phyloP scores from a whole-genome alignment of 371 early-diverging fungal species.

The Mycotypha africana region DNA sequence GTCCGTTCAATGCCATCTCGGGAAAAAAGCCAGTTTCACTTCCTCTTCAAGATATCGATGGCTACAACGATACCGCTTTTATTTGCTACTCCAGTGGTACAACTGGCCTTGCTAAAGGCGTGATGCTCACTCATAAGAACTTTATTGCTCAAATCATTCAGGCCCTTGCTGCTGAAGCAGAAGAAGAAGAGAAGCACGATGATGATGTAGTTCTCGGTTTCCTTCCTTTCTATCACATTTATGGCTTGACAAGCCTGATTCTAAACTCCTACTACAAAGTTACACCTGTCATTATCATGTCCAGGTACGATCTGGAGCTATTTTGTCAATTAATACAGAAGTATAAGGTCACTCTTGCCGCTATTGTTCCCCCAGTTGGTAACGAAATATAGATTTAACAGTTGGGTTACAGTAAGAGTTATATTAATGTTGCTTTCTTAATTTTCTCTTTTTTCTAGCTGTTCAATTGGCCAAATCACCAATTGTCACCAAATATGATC shows the following conservation, averaged over 20 bases:
- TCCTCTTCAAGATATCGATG: slow-evolving; percentile 17
- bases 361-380: slow-evolving; percentile 79
- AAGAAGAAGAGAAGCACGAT: slow-evolving; percentile 8
- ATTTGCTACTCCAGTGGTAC: slow-evolving; percentile 90
- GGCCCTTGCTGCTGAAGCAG: slow-evolving; percentile 5
- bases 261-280: slow-evolving; percentile 28
- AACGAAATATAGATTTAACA: slow-evolving; percentile 7
- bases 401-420: too few species aligned
- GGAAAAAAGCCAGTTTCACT: slow-evolving; percentile 6
- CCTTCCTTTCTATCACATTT: slow-evolving; percentile 81
- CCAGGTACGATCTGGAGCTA: slow-evolving; percentile 55
- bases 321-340: slow-evolving; percentile 54
- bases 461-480: slow-evolving; percentile 61
- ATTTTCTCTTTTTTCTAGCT: slow-evolving; percentile 15
- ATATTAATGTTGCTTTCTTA: too few species aligned
- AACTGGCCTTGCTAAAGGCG: slow-evolving; percentile 66
- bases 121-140: slow-evolving; percentile 33
- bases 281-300: slow-evolving; percentile 49
- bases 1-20: slow-evolving; percentile 4
- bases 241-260: slow-evolving; percentile 50
- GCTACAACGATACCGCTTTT: slow-evolving; percentile 61
- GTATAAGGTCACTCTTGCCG: slow-evolving; percentile 58
- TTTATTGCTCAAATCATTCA: slow-evolving; percentile 23
- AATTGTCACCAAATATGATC: slow-evolving; percentile 59
- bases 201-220: slow-evolving; percentile 57